Conservation (phyloP, 768 basidiomycete genomes). For the Hemileccinum rubropunctum region DNA sequence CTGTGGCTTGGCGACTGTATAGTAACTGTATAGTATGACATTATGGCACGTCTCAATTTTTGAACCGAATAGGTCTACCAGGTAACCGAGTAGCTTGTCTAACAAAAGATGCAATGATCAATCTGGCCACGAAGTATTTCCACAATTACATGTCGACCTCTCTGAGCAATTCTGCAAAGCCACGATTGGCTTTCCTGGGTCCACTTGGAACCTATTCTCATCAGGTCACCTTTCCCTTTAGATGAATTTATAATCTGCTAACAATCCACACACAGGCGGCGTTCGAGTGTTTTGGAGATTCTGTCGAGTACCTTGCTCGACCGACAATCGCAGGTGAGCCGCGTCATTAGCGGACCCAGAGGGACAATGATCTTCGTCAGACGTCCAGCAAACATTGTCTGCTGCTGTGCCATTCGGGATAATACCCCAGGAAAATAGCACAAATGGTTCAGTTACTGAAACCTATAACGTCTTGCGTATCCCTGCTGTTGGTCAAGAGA, state of each 20-base stretch:
- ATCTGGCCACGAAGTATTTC: constrained; percentile 1
- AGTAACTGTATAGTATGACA: neutral
- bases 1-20: constrained; percentile 1
- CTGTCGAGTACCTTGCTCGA: constrained; percentile 42
- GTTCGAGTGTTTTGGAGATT: constrained; percentile 41
- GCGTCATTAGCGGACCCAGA: neutral
- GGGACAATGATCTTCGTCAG: constrained; percentile 36
- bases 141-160: constrained; percentile 9
- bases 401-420: constrained; percentile 48
- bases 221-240: constrained; percentile 37
- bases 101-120: constrained; percentile 1
- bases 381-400: constrained; percentile 55
- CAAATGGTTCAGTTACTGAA: constrained; percentile 70
- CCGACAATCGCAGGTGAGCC: constrained; percentile 41
- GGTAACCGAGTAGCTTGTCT: neutral
- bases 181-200: constrained; percentile 54
- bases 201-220: constrained; percentile 74
- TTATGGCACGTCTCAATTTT: neutral
- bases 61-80: neutral
- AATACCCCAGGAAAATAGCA: constrained; percentile 81
- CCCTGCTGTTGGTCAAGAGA: constrained; percentile 35
- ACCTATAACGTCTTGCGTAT: constrained; percentile 64
- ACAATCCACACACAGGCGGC: constrained; percentile 39
- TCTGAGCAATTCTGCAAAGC: constrained; percentile 9
- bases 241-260: constrained; percentile 19